phyloP scores from a whole-genome alignment of 2,329 filamentous ascomycete genomes.

The Nothopassalora personata region DNA sequence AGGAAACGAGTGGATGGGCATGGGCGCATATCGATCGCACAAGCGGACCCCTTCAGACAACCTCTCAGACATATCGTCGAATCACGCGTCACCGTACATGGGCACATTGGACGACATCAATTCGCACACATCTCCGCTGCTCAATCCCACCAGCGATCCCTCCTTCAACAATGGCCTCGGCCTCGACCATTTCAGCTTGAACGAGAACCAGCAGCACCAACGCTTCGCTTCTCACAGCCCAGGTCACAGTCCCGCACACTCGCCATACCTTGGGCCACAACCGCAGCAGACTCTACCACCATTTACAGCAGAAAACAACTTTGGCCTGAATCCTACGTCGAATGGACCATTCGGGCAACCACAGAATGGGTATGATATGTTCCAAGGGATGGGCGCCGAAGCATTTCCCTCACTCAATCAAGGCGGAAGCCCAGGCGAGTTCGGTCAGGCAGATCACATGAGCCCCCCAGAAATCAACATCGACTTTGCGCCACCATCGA shows the following conservation, averaged over 20 bases:
- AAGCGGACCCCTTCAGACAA: slow-evolving; percentile 77
- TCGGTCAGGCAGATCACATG: slow-evolving; percentile 65
- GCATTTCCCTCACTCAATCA: slow-evolving; percentile 44
- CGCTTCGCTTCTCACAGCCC: slow-evolving; percentile 24
- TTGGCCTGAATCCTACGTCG: slow-evolving; percentile 43
- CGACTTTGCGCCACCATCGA: slow-evolving; percentile 73
- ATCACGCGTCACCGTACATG: slow-evolving; percentile 76
- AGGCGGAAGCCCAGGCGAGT: slow-evolving; percentile 42
- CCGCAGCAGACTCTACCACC: slow-evolving; percentile 52
- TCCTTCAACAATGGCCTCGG: slow-evolving; percentile 74
- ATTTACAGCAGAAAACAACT: slow-evolving; percentile 42
- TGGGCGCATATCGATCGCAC: slow-evolving; percentile 69
- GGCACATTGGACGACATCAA: slow-evolving; percentile 71
- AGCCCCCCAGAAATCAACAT: slow-evolving; percentile 93
- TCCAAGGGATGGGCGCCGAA: slow-evolving; percentile 45
- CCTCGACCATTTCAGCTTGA: slow-evolving; percentile 75
- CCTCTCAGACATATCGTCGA: slow-evolving; percentile 77
- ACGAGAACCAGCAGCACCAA: slow-evolving; percentile 48
- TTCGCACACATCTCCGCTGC: slow-evolving; percentile 70
- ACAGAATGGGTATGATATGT: slow-evolving; percentile 46
- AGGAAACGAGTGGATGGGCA: slow-evolving; percentile 54
- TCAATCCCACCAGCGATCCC: slow-evolving; percentile 65
- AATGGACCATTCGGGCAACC: slow-evolving; percentile 46
- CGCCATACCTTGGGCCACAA: slow-evolving; percentile 62
- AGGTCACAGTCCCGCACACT: slow-evolving; percentile 56